Evolutionary conservation across 2,329 filamentous ascomycete genomes (phyloP), one percentile per base, ranked within the genome.

Genomic region (Trichoderma pleuroti): DNA sequence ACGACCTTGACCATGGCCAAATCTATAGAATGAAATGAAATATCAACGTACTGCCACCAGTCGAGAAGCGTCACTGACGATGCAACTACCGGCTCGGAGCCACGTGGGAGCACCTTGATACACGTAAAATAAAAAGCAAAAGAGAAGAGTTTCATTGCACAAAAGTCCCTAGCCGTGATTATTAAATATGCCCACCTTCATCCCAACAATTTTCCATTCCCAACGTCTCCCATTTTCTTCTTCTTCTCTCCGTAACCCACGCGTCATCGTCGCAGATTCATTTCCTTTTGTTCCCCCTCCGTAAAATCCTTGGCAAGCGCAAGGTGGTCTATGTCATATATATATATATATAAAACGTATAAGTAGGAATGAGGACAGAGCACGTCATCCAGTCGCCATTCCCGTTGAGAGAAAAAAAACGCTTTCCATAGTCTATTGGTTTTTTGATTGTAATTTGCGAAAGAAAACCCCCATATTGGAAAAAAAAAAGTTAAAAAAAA

Each of bases 341-440:
- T 59, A 28, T 52, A 16, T 59, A n/a, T 59, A 36, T 67, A 36
- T 59, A 52, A 68, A 61, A 68, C 26, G 56, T 36, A 61, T 34
- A 68, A 61, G 52, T 57, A 46, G 64, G 54, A 56, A 52, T 60
- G 65, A 52, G 65, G 32, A 57, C 63, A 59, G 24, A 57, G 54
- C 67, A 69, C 42, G 32, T 59, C 68, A 62, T 26, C 60, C 60
- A 57, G 34, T 64, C 34, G 34, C 60, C 32, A 34, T 70, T 64
- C 60, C 57, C 46, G 32, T 36, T 61, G 26, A 65, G 59, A 63
- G 60, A 36, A 69, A 32, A 69, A 32, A 67, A 60, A 42, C 64
- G 65, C 70, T 63, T 69, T 60, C 70, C 70, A 65, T 64, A 68
- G 70, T 71, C 70, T 71, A 71, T 71, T 71, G 70, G 60, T 60